Evolutionary conservation across 208 protist genomes (phyloP), one percentile per base, ranked within the genome.

Genomic region (Leishmania braziliensis): DNA sequence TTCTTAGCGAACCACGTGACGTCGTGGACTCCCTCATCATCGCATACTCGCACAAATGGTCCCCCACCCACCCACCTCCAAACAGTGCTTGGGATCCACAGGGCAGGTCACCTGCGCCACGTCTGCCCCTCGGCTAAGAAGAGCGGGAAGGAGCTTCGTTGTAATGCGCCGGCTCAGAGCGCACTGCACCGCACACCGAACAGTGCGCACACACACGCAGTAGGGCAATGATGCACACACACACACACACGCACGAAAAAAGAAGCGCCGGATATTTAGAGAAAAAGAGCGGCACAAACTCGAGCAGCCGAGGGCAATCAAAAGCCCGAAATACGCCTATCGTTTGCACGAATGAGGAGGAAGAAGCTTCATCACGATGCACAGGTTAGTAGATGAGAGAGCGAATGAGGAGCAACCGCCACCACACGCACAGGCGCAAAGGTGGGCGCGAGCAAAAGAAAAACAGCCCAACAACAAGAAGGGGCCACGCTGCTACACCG

Each of bases 401-500:
- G 0, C 43, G 3, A 51, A 73, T 26, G 68, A 73, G 43, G 23
- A 46, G 39, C 68, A 29, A 20, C 68, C 18, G 26, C 3, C 29
- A 68, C 62, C 62, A 29, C 29, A 26, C 8, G n/a, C 8, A 63
- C 26, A 63, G 26, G n/a, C 58, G 58, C n/a, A 23, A 29, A n/a
- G 8, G 26, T 26, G 23, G 0, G 23, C 58, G 58, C 26, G 53
- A 56, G 53, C 53, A 56, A 20, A 63, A 56, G 43, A 20, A 63
- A 56, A 18, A 74, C 33, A 53, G 39, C 33, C 2, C n/a, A 63
- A 26, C 58, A 51, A 39, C 5, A 54, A 56, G 5, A 58, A 1
- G 50, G 29, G 29, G 9, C 12, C 16, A 20, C 51, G 23, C n/a
- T 39, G 5, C 75, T 78, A 77, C 68, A 85, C 82, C 5, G 51